These are phyloP conservation scores for Dicorynia guianensis DNA, from an alignment of 306 rosid genomes.

Conservation along the genomic window DNA sequence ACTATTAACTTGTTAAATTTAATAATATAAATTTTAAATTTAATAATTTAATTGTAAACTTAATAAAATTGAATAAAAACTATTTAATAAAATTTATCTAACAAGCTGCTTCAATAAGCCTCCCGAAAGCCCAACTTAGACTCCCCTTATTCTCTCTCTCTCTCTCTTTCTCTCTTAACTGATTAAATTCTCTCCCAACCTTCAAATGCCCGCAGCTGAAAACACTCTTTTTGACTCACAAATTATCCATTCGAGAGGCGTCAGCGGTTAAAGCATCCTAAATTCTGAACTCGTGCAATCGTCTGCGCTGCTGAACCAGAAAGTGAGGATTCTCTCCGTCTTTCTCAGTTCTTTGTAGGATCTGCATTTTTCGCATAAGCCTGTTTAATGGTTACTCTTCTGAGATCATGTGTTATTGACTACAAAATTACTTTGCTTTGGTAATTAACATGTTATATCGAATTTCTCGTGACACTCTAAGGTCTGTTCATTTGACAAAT, in stretches of 20 bases:
- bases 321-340: conserved; percentile 30
- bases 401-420: neutral
- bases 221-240: neutral
- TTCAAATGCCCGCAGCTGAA: neutral
- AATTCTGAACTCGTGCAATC: neutral
- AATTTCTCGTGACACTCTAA: neutral
- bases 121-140: too few species aligned
- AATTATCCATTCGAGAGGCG: neutral
- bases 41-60: too few species aligned
- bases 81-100: too few species aligned
- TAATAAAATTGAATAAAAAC: too few species aligned
- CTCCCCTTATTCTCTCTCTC: too few species aligned
- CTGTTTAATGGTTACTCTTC: neutral
- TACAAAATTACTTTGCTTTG: neutral
- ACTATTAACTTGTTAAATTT: too few species aligned
- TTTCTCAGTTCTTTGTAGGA: neutral
- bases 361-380: conserved; percentile 23
- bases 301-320: conserved; percentile 9
- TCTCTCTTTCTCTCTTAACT: too few species aligned
- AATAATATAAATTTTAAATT: too few species aligned
- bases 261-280: conserved; percentile 1
- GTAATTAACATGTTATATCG: neutral
- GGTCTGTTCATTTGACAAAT: conserved; percentile 9
- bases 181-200: neutral
- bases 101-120: too few species aligned